Evolutionary conservation across 2,329 filamentous ascomycete genomes (phyloP).

Genomic region (Penicillium sp.): DNA sequence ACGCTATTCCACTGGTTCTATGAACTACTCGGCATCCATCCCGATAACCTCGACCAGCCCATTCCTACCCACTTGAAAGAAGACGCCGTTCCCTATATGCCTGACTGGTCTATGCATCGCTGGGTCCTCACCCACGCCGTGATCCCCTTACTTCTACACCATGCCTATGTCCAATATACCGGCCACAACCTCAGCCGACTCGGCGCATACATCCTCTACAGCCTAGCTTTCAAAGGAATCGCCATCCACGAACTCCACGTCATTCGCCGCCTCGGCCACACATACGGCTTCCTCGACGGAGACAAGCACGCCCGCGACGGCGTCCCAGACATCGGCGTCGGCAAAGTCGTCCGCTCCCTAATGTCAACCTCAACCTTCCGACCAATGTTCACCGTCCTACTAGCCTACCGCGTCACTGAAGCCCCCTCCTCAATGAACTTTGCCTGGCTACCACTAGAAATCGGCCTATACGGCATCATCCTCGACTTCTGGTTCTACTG

Average conservation of each 20-base stretch:
- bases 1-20: slow-evolving; percentile 25
- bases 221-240: slow-evolving; percentile 21
- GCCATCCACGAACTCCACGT: slow-evolving; percentile 25
- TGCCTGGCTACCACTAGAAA: slow-evolving; percentile 21
- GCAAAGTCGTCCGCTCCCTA: slow-evolving; percentile 23
- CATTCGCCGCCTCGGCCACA: slow-evolving; percentile 23
- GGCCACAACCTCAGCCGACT: slow-evolving; percentile 20
- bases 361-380: slow-evolving; percentile 24
- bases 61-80: slow-evolving; percentile 21
- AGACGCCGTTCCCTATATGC: slow-evolving; percentile 21
- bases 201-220: slow-evolving; percentile 22
- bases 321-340: slow-evolving; percentile 25
- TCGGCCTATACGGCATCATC: slow-evolving; percentile 23
- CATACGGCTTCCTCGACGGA: slow-evolving; percentile 24
- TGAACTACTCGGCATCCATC: slow-evolving; percentile 23
- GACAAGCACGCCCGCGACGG: slow-evolving; percentile 27
- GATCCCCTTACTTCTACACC: slow-evolving; percentile 22
- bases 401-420: slow-evolving; percentile 17
- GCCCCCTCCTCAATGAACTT: slow-evolving; percentile 19
- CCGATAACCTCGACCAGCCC: slow-evolving; percentile 19
- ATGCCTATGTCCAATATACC: slow-evolving; percentile 21
- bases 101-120: slow-evolving; percentile 24
- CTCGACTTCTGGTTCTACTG: slow-evolving; percentile 30
- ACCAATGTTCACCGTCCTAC: slow-evolving; percentile 25
- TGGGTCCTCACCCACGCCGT: slow-evolving; percentile 23